These are phyloP conservation scores for Phanerochaete carnosa DNA, from an alignment of 768 basidiomycete genomes.

Conservation along the genomic window DNA sequence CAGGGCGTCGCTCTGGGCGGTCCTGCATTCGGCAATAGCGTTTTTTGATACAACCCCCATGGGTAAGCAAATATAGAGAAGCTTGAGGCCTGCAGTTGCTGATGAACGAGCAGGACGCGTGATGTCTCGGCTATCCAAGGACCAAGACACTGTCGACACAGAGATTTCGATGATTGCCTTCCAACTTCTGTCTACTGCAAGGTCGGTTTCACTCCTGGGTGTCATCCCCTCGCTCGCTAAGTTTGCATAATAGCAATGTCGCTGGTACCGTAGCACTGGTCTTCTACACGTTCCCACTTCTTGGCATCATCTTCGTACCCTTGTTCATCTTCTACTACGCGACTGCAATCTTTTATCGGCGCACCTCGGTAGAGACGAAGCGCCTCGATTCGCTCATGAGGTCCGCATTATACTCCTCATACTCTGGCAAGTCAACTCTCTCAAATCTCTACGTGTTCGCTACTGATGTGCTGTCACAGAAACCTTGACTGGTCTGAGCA, in stretches of 20 bases:
- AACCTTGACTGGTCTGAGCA: constrained; percentile 59
- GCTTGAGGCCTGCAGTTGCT: not conserved
- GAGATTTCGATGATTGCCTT: constrained; percentile 44
- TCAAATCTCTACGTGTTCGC: not conserved
- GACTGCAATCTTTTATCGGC: constrained; percentile 54
- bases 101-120: constrained; percentile 42
- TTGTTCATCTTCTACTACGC: constrained; percentile 50
- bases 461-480: constrained; percentile 32
- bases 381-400: constrained; percentile 61
- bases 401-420: constrained; percentile 54
- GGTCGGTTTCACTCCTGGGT: constrained; percentile 7
- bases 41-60: constrained; percentile 77
- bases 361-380: constrained; percentile 62
- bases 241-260: constrained; percentile 38
- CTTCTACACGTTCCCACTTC: constrained; percentile 52
- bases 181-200: constrained; percentile 31
- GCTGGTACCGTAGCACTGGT: constrained; percentile 56
- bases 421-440: constrained; percentile 41
- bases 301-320: constrained; percentile 62
- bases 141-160: constrained; percentile 56
- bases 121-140: constrained; percentile 55
- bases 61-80: constrained; percentile 36
- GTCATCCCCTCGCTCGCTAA: too few species aligned
- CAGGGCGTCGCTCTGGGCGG: constrained; percentile 48
- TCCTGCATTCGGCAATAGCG: constrained; percentile 57